phyloP scores from a whole-genome alignment of 306 rosid genomes.

The Styphnolobium japonicum region DNA sequence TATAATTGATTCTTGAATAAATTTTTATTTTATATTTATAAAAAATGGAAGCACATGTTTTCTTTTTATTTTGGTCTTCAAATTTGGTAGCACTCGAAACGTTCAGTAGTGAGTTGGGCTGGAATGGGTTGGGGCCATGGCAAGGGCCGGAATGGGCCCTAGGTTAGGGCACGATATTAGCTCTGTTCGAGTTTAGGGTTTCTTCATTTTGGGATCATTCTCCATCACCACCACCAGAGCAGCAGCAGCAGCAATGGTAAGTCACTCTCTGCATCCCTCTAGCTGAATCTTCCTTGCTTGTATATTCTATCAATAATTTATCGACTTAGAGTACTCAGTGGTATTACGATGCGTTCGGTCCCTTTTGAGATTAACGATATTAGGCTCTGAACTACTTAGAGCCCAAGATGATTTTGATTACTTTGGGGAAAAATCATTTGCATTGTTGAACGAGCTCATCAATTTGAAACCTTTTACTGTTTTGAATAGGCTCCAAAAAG shows the following conservation, averaged over 20 bases:
- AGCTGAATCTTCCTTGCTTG: neutral
- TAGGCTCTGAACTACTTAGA: neutral
- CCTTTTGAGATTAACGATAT: neutral
- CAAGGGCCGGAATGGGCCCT: too few relatives aligned
- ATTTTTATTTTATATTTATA: too few relatives aligned
- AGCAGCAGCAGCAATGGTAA: neutral
- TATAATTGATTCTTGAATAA: too few relatives aligned
- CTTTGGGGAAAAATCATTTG: neutral
- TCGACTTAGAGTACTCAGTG: neutral
- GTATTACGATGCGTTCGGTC: neutral
- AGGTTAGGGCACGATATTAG: neutral
- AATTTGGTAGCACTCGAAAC: too few relatives aligned
- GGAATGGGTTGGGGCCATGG: too few relatives aligned
- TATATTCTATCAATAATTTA: neutral
- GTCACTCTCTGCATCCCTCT: neutral
- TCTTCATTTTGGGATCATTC: neutral
- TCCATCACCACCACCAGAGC: neutral
- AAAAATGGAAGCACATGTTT: too few relatives aligned
- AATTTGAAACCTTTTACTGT: neutral
- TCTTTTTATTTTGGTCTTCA: too few relatives aligned
- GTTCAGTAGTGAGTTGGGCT: too few relatives aligned
- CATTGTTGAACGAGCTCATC: neutral
- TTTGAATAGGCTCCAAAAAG: slow-evolving; percentile 48
- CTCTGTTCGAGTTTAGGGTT: neutral
- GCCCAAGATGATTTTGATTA: neutral